Conservation (phyloP, 257 asterid genomes). For the Solanum appendiculatum region DNA sequence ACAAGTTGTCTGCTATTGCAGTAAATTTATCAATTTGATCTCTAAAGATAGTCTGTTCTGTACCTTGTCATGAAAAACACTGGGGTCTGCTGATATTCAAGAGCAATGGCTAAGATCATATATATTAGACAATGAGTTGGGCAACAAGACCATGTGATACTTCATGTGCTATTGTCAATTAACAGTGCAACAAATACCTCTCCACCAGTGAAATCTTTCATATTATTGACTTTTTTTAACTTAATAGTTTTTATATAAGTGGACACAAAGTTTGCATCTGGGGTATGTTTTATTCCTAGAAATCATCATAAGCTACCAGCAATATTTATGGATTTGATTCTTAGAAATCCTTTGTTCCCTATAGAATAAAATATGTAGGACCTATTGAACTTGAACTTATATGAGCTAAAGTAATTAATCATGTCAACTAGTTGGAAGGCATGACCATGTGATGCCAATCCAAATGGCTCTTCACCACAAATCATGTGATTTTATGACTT, state of each 20-base stretch:
- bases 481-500: not conserved
- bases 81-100: not conserved
- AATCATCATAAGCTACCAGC: not conserved
- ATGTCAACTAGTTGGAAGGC: not conserved
- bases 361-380: not conserved
- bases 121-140: not conserved
- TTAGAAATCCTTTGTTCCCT: not conserved
- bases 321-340: not conserved
- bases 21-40: not conserved
- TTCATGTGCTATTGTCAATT: not conserved
- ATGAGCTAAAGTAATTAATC: not conserved
- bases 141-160: not conserved
- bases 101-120: not conserved
- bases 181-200: not conserved
- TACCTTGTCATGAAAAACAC: not conserved
- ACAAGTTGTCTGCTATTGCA: not conserved
- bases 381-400: not conserved
- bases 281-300: not conserved
- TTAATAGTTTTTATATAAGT: not conserved
- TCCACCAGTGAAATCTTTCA: not conserved
- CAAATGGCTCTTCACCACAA: not conserved
- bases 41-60: not conserved
- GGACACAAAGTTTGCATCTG: not conserved
- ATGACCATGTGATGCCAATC: not conserved
- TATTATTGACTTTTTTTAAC: not conserved